Evolutionary conservation across 139 green algal species (phyloP).

Genomic region (Micractinium conductrix): DNA sequence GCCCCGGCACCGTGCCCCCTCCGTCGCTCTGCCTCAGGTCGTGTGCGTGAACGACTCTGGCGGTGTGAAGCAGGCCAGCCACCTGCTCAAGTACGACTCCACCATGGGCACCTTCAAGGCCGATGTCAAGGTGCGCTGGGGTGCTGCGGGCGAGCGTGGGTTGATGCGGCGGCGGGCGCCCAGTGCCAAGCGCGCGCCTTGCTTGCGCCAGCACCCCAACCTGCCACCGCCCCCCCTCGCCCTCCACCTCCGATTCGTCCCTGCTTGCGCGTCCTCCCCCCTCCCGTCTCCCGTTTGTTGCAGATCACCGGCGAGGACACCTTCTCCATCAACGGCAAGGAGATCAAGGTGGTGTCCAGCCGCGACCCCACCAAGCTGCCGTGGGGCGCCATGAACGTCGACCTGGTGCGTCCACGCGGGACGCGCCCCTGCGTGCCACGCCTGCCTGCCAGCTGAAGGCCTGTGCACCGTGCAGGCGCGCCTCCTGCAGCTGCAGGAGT

Average conservation of each 20-base stretch:
- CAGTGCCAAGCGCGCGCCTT: no score
- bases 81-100: conserved; percentile 99
- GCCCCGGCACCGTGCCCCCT: no score
- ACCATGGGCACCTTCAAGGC: conserved; percentile 96
- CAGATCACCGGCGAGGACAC: conserved; percentile 84
- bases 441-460: no score
- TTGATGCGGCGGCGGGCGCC: no score
- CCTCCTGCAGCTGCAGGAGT: no score
- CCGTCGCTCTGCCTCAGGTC: no score
- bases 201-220: background rate
- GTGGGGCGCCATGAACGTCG: conserved; percentile 90
- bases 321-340: conserved; percentile 96
- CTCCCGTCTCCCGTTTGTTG: background rate
- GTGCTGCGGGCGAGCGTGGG: no score
- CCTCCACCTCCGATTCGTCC: background rate
- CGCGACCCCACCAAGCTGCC: conserved; percentile 96
- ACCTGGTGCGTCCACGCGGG: conserved; percentile 89
- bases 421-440: no score
- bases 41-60: conserved; percentile 97
- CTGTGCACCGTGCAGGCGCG: no score
- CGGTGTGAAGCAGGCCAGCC: conserved; percentile 95
- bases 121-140: conserved; percentile 82
- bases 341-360: conserved; percentile 93
- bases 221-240: background rate
- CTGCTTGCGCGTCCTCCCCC: no score